phyloP scores from a whole-genome alignment of 805 yeast genomes.

The Starmerella riodocensis region DNA sequence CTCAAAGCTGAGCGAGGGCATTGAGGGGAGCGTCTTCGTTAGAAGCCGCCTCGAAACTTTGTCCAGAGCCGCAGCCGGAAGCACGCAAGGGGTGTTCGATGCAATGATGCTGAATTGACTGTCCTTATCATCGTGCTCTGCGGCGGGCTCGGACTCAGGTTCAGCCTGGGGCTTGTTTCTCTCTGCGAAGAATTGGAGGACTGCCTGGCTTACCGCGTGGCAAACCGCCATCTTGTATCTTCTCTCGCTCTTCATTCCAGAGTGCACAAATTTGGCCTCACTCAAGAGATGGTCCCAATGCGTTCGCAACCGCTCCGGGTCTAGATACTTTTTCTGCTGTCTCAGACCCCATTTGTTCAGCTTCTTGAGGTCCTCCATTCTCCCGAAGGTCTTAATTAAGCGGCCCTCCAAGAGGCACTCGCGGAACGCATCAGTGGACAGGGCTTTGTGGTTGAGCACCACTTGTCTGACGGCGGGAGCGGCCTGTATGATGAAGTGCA shows the following conservation, averaged over 20 bases:
- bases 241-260: conserved; percentile 57
- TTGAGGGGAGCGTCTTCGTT: conserved; percentile 18
- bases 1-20: conserved; percentile 5
- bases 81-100: conserved; percentile 16
- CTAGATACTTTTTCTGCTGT: conserved; percentile 60
- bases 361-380: conserved; percentile 83
- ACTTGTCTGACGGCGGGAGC: conserved; percentile 69
- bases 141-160: background rate
- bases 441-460: conserved; percentile 73
- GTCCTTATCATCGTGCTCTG: background rate
- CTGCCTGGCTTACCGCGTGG: conserved; percentile 53
- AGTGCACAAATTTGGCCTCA: conserved; percentile 76
- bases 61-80: conserved; percentile 3
- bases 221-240: conserved; percentile 62
- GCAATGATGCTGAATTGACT: background rate
- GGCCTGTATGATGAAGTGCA: conserved; percentile 77
- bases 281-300: conserved; percentile 64
- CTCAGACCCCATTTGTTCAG: conserved; percentile 82
- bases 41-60: conserved; percentile 11
- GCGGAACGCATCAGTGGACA: conserved; percentile 75
- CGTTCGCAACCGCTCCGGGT: conserved; percentile 43
- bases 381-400: conserved; percentile 72
- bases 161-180: background rate
- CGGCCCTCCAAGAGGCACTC: conserved; percentile 80
- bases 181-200: conserved; percentile 56